Evolutionary conservation across 768 basidiomycete genomes (phyloP).

Genomic region (Clavulina sp.): DNA sequence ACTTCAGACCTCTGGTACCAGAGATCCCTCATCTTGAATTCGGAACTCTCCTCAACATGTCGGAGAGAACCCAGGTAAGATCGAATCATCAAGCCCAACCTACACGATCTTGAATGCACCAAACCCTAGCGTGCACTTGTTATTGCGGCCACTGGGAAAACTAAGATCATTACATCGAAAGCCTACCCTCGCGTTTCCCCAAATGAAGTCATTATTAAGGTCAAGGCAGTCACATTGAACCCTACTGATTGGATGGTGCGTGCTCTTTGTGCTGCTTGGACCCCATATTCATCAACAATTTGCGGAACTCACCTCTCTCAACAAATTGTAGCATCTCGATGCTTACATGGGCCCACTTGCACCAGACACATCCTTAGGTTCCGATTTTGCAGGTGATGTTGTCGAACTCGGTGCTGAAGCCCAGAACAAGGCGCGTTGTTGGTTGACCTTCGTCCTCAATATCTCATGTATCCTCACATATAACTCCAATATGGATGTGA

Average conservation of each 20-base stretch:
- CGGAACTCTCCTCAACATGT: too few relatives aligned
- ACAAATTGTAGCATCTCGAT: constrained; percentile 13
- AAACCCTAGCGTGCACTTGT: constrained; percentile 2
- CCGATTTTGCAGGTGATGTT: constrained; percentile 14
- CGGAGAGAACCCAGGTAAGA: too few relatives aligned
- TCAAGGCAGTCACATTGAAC: constrained; percentile 12
- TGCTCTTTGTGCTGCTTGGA: background rate
- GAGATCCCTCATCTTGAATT: too few relatives aligned
- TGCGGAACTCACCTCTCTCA: too few relatives aligned
- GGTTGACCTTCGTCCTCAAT: background rate
- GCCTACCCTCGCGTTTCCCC: background rate
- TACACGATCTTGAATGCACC: too few relatives aligned
- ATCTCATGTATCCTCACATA: background rate
- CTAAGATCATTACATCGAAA: background rate
- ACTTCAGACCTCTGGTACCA: too few relatives aligned
- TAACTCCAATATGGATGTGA: background rate
- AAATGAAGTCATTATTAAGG: constrained; percentile 7
- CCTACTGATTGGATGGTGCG: constrained; percentile 13
- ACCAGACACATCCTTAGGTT: constrained; percentile 11
- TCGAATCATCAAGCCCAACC: too few relatives aligned
- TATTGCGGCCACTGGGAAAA: background rate
- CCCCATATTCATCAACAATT: background rate
- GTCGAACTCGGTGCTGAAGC: constrained; percentile 12
- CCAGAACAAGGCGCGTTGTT: constrained; percentile 1
- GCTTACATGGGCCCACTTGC: constrained; percentile 10